Conservation (phyloP, 441 rosid genomes). For the Raphanus hybrid region DNA sequence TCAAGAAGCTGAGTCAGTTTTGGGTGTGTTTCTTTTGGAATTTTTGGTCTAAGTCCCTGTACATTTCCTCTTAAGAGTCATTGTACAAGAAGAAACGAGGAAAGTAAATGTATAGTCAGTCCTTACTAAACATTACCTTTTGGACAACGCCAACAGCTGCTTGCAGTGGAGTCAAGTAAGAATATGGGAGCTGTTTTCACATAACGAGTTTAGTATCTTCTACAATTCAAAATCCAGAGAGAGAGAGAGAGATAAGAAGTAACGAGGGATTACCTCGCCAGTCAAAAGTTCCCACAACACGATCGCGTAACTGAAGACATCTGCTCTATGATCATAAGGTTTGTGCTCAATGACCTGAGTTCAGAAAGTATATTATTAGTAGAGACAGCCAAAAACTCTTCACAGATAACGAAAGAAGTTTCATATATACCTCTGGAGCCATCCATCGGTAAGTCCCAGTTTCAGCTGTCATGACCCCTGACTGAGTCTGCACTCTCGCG, state of each 20-base stretch:
- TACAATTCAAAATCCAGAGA: background rate
- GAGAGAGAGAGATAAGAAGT: background rate
- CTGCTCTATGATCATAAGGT: conserved; percentile 90
- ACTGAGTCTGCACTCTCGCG: conserved; percentile 69
- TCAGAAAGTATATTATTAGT: conserved; percentile 36
- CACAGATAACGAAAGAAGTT: background rate
- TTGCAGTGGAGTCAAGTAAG: conserved; percentile 83
- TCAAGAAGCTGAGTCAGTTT: conserved; percentile 75
- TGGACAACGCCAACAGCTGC: conserved; percentile 99
- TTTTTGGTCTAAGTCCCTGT: conserved; percentile 84
- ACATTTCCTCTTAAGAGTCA: background rate
- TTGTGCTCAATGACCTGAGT: conserved; percentile 93
- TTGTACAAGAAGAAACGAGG: background rate
- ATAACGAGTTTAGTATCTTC: background rate
- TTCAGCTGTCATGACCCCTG: conserved; percentile 86
- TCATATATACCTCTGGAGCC: conserved; percentile 67
- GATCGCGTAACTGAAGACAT: conserved; percentile 89
- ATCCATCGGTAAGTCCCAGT: conserved; percentile 88
- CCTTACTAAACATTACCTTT: conserved; percentile 55
- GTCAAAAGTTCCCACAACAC: conserved; percentile 93
- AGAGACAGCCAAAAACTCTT: background rate
- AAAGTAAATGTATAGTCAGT: background rate
- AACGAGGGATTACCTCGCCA: conserved; percentile 66
- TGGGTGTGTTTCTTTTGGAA: conserved; percentile 79
- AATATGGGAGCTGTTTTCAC: conserved; percentile 73